Base-by-base conservation (phyloP, 805 yeast species). In the Schwanniomyces vanrijiae region DNA sequence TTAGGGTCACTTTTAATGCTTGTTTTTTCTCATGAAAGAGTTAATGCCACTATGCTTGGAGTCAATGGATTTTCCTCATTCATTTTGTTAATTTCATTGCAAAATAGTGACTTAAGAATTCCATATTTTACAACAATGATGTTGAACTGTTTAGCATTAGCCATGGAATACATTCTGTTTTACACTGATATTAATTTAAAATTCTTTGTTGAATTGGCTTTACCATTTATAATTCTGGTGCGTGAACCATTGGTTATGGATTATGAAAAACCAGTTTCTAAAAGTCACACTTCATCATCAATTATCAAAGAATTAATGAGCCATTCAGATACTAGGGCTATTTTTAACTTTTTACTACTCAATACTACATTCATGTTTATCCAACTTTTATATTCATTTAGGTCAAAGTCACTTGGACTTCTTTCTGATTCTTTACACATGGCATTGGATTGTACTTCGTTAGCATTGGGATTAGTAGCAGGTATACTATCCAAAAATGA, bases 321-420 rank as follows among this genome's bases (percentile, higher is more conserved):
- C 24, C 77, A 73, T 49, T 47, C 68, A 1, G 97, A 90, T 53
- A 90, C 97, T 0, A 76, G 87, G 50, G 90, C 96, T 10, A 94
- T 94, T 25, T 91, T 94, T 66, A 85, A 89, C 47, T 94, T 92
- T 58, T 68, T 94, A 41, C 65, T 92, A 52, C 75, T 94, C 50
- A 94, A 94, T 66, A 82, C 96, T 10, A 80, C 94, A 2, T 94
- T 94, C 68, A 94, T 94, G 99, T 82, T 94, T 58, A 84, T 94
- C 35, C 99, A 94, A 69, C 75, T 94, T 53, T 69, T 94, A 8
- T 94, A 94, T 64, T 91, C 98, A 0, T 86, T 94, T 68, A 77
- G 96, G 51, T 90, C 98, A 1, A 91, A 88, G 60, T 92, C 98
- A 0, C 71, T 94, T 40, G 97, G 99, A 9, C 73, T 94, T 20